Percentiles rank a stretch among this genome's conserved stretches.
Conservation (phyloP, 441 rosid genomes). For the Mallotus japonicus region DNA sequence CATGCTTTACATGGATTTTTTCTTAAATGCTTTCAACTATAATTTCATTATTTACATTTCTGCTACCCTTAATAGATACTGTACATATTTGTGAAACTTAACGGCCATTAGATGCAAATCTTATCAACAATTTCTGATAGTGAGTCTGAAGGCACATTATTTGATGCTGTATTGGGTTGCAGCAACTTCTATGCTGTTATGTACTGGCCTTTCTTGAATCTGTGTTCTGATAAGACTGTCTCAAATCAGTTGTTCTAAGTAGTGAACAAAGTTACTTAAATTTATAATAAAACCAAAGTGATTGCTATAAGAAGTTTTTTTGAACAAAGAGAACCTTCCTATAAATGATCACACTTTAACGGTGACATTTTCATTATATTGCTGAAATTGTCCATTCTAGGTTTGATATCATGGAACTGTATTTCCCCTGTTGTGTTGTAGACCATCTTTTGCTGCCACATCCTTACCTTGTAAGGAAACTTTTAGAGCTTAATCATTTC, state of each 20-base stretch:
- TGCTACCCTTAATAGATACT: too few relatives aligned
- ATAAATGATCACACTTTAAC: background rate
- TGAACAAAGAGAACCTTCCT: background rate
- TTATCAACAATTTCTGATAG: background rate
- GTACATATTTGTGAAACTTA: too few relatives aligned
- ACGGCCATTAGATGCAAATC: background rate
- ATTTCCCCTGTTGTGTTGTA: background rate
- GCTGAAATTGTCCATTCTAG: background rate
- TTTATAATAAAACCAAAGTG: background rate
- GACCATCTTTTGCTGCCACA: background rate
- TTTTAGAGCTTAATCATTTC: background rate
- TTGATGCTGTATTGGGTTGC: background rate
- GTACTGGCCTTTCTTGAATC: background rate
- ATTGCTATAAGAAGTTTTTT: background rate
- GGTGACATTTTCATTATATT: background rate
- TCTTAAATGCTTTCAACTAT: background rate
- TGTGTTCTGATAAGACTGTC: background rate
- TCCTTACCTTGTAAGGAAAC: background rate
- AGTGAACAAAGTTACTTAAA: background rate
- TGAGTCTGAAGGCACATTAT: background rate
- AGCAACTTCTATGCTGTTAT: background rate
- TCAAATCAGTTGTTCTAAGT: background rate
- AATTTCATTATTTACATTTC: background rate
- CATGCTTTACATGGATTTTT: background rate
- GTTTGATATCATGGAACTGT: background rate